Base-by-base conservation (phyloP, 2,329 filamentous ascomycete species). In the Verticillium klebahnii region DNA sequence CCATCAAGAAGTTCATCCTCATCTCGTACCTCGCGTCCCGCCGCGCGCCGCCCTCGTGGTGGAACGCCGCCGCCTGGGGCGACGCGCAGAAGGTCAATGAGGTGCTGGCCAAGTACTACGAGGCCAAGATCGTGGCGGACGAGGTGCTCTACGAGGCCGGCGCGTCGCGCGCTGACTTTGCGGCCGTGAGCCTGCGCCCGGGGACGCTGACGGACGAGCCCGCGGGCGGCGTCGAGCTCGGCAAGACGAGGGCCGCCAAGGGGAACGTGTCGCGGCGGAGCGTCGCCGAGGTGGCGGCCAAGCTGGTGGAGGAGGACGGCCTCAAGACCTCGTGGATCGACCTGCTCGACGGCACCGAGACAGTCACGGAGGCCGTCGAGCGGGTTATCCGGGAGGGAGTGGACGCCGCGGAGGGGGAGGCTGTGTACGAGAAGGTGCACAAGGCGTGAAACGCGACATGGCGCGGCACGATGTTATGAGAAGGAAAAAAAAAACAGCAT, bases 1-100 rank as follows among this genome's bases (percentile, higher is more conserved):
- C 76, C 23, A 77, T 89, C 64, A 84, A 76, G 3, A 83, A 85
- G 63, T 90, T 89, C 74, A 78, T 91, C 57, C 81, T 90, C 67
- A 77, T 91, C 59, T 89, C 86, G 0, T 88, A 88, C 66, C 72
- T 85, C 12, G 79, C 79, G 62, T 83, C 84, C 19, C 82, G 88
- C 29, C 78, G 81, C 31, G 61, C 64, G 6, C 75, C 75, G 34
- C 82, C 86, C 1, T 66, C 79, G 0, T 89, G 86, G 85, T 88
- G 83, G 83, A 71, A 76, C 25, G 75, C 80, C 5, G 78, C 75
- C 11, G 74, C 74, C 61, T 86, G 82, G 81, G 72, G 77, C n/a
- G 71, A 81, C 58, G 75, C 75, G 45, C 78, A 79, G 66, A 71
- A 80, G 45, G 75, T 75, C 55, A 78, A 80, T 67, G 69, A 71